phyloP scores from a whole-genome alignment of 441 rosid genomes.

The Oxalis stricta region DNA sequence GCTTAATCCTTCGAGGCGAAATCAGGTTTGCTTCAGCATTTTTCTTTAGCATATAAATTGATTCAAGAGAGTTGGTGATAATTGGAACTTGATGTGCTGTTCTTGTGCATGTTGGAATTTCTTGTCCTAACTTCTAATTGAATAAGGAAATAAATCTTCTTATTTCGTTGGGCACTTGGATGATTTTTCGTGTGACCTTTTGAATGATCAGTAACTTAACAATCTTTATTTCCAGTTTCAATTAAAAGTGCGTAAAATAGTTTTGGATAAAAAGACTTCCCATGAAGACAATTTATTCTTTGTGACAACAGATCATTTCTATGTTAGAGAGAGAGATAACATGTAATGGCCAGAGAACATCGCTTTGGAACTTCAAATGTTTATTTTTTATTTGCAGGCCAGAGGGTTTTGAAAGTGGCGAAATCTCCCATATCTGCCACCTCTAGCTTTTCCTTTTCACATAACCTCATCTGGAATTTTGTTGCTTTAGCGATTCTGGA shows the following conservation, averaged over 20 bases:
- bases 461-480: constrained; percentile 59
- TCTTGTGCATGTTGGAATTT: not conserved
- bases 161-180: not conserved
- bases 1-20: constrained; percentile 65
- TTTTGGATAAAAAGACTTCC: not conserved
- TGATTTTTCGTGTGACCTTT: not conserved
- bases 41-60: not conserved
- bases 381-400: constrained; percentile 29
- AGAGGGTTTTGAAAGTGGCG: constrained; percentile 62
- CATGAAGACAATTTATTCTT: not conserved
- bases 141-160: not conserved
- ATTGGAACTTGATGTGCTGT: not conserved
- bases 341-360: not conserved
- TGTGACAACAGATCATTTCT: not conserved
- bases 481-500: constrained; percentile 45
- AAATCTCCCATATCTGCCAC: constrained; percentile 79
- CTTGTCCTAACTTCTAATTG: not conserved
- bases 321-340: not conserved
- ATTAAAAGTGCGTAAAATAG: not conserved
- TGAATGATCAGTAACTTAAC: too few relatives aligned
- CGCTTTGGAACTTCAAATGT: not conserved
- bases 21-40: constrained; percentile 34
- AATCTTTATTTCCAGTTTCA: not conserved
- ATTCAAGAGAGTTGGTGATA: not conserved
- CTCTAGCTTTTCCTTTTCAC: constrained; percentile 56